Percentiles rank a stretch among this genome's conserved stretches.
Evolutionary conservation across 176 grass and related monocot species (phyloP).

Genomic region (Pontederia crassipes): DNA sequence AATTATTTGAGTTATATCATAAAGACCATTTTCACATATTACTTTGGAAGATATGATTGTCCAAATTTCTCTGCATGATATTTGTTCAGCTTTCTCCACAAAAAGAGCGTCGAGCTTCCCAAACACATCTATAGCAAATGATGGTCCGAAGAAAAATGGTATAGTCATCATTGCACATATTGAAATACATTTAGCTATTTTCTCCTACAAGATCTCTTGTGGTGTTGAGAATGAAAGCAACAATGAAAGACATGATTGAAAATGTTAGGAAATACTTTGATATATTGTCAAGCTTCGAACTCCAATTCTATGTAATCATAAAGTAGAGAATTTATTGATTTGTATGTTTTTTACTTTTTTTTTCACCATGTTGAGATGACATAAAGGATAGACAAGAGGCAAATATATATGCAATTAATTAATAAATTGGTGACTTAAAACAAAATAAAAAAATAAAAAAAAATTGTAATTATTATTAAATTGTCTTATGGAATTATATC

Average conservation of each 20-base stretch:
- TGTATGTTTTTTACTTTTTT: slow-evolving; percentile 32
- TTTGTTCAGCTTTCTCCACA: slow-evolving; percentile 35
- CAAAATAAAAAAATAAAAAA: no score
- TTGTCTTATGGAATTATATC: no score
- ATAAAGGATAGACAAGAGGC: slow-evolving; percentile 57
- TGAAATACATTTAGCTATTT: slow-evolving; percentile 34
- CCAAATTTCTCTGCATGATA: slow-evolving; percentile 43
- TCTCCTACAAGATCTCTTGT: no score
- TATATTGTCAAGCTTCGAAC: slow-evolving; percentile 32
- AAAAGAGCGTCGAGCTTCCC: slow-evolving; percentile 31
- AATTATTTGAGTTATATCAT: slow-evolving; percentile 64
- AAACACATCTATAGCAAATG: slow-evolving; percentile 14
- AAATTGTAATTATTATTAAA: no score
- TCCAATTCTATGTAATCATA: slow-evolving; percentile 58
- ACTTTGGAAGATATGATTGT: slow-evolving; percentile 41
- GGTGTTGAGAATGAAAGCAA: no score
- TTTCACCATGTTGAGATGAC: slow-evolving; percentile 25
- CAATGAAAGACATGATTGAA: no score
- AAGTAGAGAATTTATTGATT: not conserved
- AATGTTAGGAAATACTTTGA: slow-evolving; percentile 39
- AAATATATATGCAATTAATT: not conserved
- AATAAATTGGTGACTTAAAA: no score
- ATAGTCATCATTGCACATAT: slow-evolving; percentile 52
- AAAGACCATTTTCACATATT: slow-evolving; percentile 72
- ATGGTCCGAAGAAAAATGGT: slow-evolving; percentile 53